These are phyloP conservation scores for Cochlearia excelsa DNA, from an alignment of 345 rosid genomes.

Conservation along the genomic window DNA sequence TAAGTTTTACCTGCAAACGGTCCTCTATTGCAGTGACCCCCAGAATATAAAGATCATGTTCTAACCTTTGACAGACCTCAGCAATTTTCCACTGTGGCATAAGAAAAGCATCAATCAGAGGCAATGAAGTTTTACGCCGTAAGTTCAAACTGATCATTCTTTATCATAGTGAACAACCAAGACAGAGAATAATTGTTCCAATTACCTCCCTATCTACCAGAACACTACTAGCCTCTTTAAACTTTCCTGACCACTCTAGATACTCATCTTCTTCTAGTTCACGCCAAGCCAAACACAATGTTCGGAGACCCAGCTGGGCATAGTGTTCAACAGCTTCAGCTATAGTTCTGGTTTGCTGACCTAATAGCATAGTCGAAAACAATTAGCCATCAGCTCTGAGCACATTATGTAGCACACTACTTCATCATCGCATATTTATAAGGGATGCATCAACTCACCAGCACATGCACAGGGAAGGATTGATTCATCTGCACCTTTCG, in stretches of 20 bases:
- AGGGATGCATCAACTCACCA: constrained; percentile 45
- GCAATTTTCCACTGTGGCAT: constrained; percentile 87
- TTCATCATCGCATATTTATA: constrained; percentile 14
- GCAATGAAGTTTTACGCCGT: constrained; percentile 22
- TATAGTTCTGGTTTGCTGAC: constrained; percentile 81
- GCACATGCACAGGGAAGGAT: constrained; percentile 72
- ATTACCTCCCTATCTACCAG: constrained; percentile 96
- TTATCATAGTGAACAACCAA: constrained; percentile 11
- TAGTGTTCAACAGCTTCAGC: constrained; percentile 88
- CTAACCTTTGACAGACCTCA: constrained; percentile 87
- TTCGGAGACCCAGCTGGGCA: constrained; percentile 88
- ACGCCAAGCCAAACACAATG: constrained; percentile 95
- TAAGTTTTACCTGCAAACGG: constrained; percentile 70
- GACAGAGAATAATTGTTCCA: constrained; percentile 22
- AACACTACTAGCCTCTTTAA: constrained; percentile 90
- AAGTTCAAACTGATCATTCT: constrained; percentile 7
- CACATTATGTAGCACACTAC: constrained; percentile 8
- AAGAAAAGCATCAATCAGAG: constrained; percentile 31
- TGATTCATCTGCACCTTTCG: constrained; percentile 98
- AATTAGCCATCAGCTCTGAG: constrained; percentile 18
- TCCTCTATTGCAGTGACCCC: constrained; percentile 98
- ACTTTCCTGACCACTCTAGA: constrained; percentile 78
- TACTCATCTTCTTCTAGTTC: constrained; percentile 81
- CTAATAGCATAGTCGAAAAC: constrained; percentile 41
- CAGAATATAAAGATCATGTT: constrained; percentile 78